Conservation (phyloP, 2,329 filamentous ascomycete genomes). For the Ascochyta koolunga region DNA sequence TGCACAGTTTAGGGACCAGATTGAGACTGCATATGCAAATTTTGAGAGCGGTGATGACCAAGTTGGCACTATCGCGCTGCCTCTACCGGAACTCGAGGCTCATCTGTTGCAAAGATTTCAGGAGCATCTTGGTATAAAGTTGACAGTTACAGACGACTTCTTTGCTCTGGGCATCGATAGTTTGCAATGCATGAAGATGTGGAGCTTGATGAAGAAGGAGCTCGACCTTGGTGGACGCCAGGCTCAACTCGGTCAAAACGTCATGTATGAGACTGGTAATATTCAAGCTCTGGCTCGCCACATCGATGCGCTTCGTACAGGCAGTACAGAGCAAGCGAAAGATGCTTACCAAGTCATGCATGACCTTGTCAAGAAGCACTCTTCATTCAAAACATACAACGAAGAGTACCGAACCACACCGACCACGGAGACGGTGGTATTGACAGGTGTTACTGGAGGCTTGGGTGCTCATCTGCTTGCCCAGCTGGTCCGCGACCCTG, state of each 20-base stretch:
- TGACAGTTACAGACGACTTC: conserved; percentile 57
- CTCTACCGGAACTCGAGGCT: conserved; percentile 39
- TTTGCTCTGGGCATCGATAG: conserved; percentile 65
- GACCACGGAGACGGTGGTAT: conserved; percentile 37
- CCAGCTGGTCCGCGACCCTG: conserved; percentile 36
- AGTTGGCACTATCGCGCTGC: conserved; percentile 29
- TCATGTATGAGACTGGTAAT: conserved; percentile 65
- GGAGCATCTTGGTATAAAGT: conserved; percentile 27
- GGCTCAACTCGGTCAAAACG: conserved; percentile 57
- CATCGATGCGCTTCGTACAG: conserved; percentile 52
- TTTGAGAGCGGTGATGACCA: conserved; percentile 31
- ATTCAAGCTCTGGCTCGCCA: conserved; percentile 54
- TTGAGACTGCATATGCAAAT: conserved; percentile 53
- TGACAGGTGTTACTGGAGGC: conserved; percentile 71
- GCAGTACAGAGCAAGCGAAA: conserved; percentile 39
- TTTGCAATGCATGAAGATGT: conserved; percentile 63
- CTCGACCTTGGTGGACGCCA: conserved; percentile 56
- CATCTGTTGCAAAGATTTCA: conserved; percentile 31
- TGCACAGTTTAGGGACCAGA: conserved; percentile 54
- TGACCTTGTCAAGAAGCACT: conserved; percentile 55
- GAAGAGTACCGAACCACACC: conserved; percentile 1
- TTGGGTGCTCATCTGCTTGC: conserved; percentile 65
- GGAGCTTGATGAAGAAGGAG: conserved; percentile 58
- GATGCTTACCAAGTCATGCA: conserved; percentile 54
- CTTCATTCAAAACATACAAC: conserved; percentile 37